Percentiles rank a stretch among this genome's conserved stretches.
Evolutionary conservation across 2,329 filamentous ascomycete species (phyloP).

Genomic region (Setomelanomma holmii): DNA sequence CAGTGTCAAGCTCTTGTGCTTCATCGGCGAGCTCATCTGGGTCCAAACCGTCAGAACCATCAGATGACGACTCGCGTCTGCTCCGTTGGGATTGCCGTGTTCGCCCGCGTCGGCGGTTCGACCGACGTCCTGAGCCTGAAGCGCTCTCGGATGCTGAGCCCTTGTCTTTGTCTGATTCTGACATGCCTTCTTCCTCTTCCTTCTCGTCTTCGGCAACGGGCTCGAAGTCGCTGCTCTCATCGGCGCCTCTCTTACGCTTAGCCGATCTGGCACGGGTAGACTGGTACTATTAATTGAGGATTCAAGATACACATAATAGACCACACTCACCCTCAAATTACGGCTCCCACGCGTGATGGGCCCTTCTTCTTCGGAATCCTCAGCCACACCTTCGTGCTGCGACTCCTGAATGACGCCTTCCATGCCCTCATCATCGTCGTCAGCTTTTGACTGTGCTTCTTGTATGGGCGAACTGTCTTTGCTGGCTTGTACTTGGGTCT

Average conservation of each 20-base stretch:
- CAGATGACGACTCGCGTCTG: conserved; percentile 57
- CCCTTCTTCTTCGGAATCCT: conserved; percentile 62
- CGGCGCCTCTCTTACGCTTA: conserved; percentile 50
- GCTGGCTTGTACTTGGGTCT: conserved; percentile 48
- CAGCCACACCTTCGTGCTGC: conserved; percentile 45
- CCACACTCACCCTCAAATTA: conserved; percentile 33
- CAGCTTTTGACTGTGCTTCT: conserved; percentile 41
- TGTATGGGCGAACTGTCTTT: conserved; percentile 39
- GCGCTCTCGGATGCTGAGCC: conserved; percentile 47
- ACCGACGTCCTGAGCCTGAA: conserved; percentile 56
- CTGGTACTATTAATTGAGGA: conserved; percentile 24
- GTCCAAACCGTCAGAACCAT: conserved; percentile 57
- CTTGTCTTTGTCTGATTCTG: conserved; percentile 57
- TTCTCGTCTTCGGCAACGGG: conserved; percentile 64
- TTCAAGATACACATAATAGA: conserved; percentile 2
- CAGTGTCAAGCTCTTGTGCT: conserved; percentile 64
- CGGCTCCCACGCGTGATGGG: conserved; percentile 58
- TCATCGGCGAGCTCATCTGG: conserved; percentile 41
- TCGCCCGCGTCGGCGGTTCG: conserved; percentile 58
- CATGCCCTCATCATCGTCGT: conserved; percentile 38
- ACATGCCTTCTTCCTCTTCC: conserved; percentile 62
- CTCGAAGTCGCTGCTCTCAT: conserved; percentile 70
- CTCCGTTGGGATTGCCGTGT: conserved; percentile 54
- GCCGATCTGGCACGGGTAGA: conserved; percentile 38
- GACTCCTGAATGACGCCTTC: conserved; percentile 53